phyloP scores from a whole-genome alignment of 2,329 filamentous ascomycete genomes.

The Fusarium illudens region DNA sequence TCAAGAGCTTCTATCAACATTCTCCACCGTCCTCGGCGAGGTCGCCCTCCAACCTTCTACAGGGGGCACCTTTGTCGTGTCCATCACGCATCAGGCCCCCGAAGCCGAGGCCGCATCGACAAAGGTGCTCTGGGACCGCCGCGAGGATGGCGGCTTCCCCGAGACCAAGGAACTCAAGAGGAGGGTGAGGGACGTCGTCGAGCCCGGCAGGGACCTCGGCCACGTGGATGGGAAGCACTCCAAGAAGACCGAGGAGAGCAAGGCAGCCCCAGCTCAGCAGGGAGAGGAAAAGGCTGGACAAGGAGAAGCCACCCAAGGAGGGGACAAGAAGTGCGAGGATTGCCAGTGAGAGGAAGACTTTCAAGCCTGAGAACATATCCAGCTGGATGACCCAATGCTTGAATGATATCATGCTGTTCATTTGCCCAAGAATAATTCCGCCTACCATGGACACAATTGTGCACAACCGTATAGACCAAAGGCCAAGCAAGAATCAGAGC shows the following conservation, averaged over 20 bases:
- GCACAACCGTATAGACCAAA: too few species aligned
- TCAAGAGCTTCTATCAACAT: conserved; percentile 95
- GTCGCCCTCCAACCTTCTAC: conserved; percentile 86
- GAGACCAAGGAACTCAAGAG: conserved; percentile 93
- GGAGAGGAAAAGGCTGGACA: background rate
- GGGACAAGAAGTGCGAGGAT: conserved; percentile 40
- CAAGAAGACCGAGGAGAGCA: conserved; percentile 8
- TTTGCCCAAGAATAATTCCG: background rate
- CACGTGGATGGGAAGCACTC: conserved; percentile 73
- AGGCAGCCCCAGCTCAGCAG: conserved; percentile 11
- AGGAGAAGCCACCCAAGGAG: conserved; percentile 4
- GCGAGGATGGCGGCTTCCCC: conserved; percentile 86
- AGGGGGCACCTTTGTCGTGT: conserved; percentile 83
- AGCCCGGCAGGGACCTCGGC: conserved; percentile 79
- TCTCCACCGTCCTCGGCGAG: conserved; percentile 83
- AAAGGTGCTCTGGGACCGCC: conserved; percentile 85
- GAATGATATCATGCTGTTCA: background rate
- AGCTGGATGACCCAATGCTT: background rate
- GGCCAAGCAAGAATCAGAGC: background rate
- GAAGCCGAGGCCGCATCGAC: conserved; percentile 40
- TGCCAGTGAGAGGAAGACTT: conserved; percentile 30
- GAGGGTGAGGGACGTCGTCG: conserved; percentile 80
- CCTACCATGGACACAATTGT: background rate
- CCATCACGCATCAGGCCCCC: conserved; percentile 58
- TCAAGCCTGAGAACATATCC: background rate